Conservation (phyloP, 2,329 filamentous ascomycete species). For the Apiospora hydei region DNA sequence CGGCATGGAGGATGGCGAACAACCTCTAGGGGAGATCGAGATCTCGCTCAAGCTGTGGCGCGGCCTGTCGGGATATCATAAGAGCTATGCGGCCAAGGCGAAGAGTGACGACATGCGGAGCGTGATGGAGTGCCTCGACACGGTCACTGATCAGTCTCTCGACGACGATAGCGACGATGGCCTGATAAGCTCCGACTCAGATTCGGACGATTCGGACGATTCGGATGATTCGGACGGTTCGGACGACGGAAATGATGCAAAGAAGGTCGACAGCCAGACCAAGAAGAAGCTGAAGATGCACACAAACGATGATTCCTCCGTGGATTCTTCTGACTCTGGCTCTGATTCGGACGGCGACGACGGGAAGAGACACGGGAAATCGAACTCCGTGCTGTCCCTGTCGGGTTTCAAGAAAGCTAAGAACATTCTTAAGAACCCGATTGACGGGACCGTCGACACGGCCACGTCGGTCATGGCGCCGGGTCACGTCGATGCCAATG, state of each 20-base stretch:
- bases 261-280: constrained; percentile 30
- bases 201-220: constrained; percentile 30
- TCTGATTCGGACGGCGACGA: constrained; percentile 38
- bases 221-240: constrained; percentile 33
- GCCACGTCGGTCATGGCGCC: constrained; percentile 42
- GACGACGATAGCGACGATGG: constrained; percentile 32
- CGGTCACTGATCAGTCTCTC: constrained; percentile 63
- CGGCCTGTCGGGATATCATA: constrained; percentile 67
- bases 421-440: constrained; percentile 45
- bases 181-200: constrained; percentile 19
- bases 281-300: constrained; percentile 42
- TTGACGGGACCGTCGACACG: constrained; percentile 38
- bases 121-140: constrained; percentile 70
- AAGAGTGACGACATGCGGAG: constrained; percentile 61
- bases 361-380: constrained; percentile 30
- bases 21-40: constrained; percentile 63
- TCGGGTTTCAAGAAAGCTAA: constrained; percentile 45
- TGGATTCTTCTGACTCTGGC: constrained; percentile 43
- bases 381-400: constrained; percentile 36
- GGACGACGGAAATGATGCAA: constrained; percentile 12
- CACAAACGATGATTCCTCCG: constrained; percentile 43
- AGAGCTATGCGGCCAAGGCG: constrained; percentile 55
- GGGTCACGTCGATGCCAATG: constrained; percentile 48
- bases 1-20: constrained; percentile 60
- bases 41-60: constrained; percentile 66